Evolutionary conservation across 768 basidiomycete genomes (phyloP).

Genomic region (Boletus eberwhitei): DNA sequence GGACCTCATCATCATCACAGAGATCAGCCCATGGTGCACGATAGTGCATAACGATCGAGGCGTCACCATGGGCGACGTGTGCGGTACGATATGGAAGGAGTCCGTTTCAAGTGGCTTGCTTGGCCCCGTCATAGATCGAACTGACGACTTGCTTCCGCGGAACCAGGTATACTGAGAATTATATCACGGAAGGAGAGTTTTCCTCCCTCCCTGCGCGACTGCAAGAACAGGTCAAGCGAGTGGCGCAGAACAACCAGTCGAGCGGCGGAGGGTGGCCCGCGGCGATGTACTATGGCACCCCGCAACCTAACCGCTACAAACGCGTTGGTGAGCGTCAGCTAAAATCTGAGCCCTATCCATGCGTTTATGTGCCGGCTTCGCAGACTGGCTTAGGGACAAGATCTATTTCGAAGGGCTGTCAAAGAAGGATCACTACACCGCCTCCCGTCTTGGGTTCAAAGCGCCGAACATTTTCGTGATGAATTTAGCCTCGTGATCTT

Average conservation of each 20-base stretch:
- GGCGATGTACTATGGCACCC: slow-evolving; percentile 43
- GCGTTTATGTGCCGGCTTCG: neutral
- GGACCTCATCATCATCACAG: slow-evolving; percentile 57
- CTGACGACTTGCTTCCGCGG: slow-evolving; percentile 10
- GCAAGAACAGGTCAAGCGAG: slow-evolving; percentile 71
- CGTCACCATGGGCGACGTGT: slow-evolving; percentile 77
- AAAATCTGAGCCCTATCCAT: neutral
- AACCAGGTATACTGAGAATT: slow-evolving; percentile 63
- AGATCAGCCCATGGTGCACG: slow-evolving; percentile 75
- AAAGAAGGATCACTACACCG: slow-evolving; percentile 58
- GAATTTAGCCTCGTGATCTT: slow-evolving; percentile 48
- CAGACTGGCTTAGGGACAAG: slow-evolving; percentile 78
- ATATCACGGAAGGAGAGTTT: slow-evolving; percentile 66
- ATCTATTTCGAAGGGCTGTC: slow-evolving; percentile 64
- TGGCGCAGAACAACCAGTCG: slow-evolving; percentile 41
- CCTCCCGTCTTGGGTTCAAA: slow-evolving; percentile 63
- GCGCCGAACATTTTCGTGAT: slow-evolving; percentile 81
- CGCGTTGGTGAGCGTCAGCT: slow-evolving; percentile 56
- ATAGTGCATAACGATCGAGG: slow-evolving; percentile 68
- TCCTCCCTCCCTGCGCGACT: slow-evolving; percentile 53
- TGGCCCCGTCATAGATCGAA: neutral
- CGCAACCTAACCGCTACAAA: slow-evolving; percentile 48
- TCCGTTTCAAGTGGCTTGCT: slow-evolving; percentile 34
- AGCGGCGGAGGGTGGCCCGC: slow-evolving; percentile 34
- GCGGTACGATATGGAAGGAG: slow-evolving; percentile 72